Base-by-base conservation (phyloP, 345 rosid species). In the Aegle marmelos region DNA sequence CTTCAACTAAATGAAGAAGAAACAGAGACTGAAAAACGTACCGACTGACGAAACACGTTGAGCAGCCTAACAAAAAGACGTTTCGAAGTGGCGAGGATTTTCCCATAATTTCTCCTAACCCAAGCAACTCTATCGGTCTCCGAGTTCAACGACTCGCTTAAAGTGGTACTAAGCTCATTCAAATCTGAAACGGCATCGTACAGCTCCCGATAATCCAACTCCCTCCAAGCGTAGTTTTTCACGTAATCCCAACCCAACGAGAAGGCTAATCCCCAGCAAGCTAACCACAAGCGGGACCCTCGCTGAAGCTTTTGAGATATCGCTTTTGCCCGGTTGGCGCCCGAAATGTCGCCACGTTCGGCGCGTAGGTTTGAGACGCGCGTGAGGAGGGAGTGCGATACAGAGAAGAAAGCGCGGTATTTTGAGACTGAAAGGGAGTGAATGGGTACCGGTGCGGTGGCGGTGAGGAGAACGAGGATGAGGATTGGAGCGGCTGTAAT, bases 331-430 rank as follows among this genome's bases (percentile, higher is more conserved):
- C 98, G 91, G 41, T 81, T 72, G 13, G 92, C 81, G 4, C 97
- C 98, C 45, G 70, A 48, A 19, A 25, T 17, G 74, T 95, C 98
- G 19, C 97, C 95, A 19, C 98, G 95, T 0, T 89, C 79, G 7
- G 84, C 83, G 25, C 98, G 98, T 21, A 91, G 82, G 84, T 90
- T 90, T 66, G 97, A 85, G 41, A 95, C 95, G 72, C 98, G 97
- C 53, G 75, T 76, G 73, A 89, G 78, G 82, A 95, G 94, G 41
- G 97, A 85, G 64, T 88, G 92, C 75, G 95, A 84, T 82, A 86
- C 85, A 72, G 97, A 89, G 86, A 88, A 25, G 60, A 91, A 69
- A 76, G 79, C 65, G 76, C 78, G 85, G 88, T 79, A 86, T 22
- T 83, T 90, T 7, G 86, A 57, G 83, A 68, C 78, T 72, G 89